Base-by-base conservation (phyloP, 306 rosid species). In the Vachellia collinsii region DNA sequence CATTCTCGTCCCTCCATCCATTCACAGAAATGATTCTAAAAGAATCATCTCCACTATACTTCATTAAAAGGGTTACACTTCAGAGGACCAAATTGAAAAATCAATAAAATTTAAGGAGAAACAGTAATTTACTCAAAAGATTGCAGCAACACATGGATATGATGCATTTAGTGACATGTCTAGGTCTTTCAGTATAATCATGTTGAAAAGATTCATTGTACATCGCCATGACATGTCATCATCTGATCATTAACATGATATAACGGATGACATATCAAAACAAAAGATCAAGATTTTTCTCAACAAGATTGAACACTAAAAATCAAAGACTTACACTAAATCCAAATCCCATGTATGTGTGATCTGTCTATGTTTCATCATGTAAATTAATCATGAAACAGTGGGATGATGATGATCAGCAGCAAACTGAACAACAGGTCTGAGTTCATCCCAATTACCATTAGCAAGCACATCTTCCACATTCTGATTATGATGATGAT, bases 381-480 rank as follows among this genome's bases (percentile, higher is more conserved):
- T 61, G 73, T 79, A 84, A 72, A 81, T 63, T 80, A 80, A 70
- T 84, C 84, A 81, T 75, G 75, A 54, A 42, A 79, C 56, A 1
- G 72, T 53, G 80, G 85, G 83, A 23, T 80, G 76, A 80, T 85
- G 85, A 22, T 80, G 78, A 82, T 85, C 87, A 37, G 42, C 16
- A 20, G 86, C 91, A 11, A 80, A 77, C 83, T 89, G 88, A 61
- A 91, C 90, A 29, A 91, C 81, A 14, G 86, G 63, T 79, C 83
- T 81, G 37, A 91, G 78, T 83, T 91, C 94, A 62, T 91, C 91
- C 90, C 90, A 91, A 79, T 66, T 84, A 46, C 77, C 91, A 63
- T 76, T 44, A 3, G 79, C 47, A 56, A 89, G 80, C 44, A 78
- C 48, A 78, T 86, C 89, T 12, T 79, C 87, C 1, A 65, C 66